Evolutionary conservation across 805 yeast genomes (phyloP), one percentile per base, ranked within the genome.

Genomic region (Myxozyma neglecta): DNA sequence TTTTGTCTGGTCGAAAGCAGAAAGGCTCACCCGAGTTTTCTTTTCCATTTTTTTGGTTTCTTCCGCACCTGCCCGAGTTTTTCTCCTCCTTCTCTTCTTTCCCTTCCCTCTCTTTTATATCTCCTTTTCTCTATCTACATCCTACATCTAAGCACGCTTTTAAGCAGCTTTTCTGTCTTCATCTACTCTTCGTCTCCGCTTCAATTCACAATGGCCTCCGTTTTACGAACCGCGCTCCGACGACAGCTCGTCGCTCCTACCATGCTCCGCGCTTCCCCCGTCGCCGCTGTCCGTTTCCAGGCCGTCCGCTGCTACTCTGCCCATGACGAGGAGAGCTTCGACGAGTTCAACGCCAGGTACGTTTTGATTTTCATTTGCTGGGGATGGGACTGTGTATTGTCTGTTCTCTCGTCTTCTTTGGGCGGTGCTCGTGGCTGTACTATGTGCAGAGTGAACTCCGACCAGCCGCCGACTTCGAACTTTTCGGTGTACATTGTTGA

Each of bases 261-360:
- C 14, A 35, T 11, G 42, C 43, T 48, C 18, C 53, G 44, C 35
- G 36, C 42, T 40, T 29, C 32, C 48, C 42, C 24, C 16, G 59
- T 44, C 53, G 47, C 60, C 39, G 65, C 65, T 66, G 62, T 61
- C 68, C 59, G 64, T 65, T 13, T 60, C 64, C 35, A 60, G 47
- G 64, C 56, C 58, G 70, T 78, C 61, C 85, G 97, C 85, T 81
- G 81, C 72, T 91, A 89, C 83, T 88, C 80, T 61, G 86, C 81
- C 70, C 96, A 89, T 75, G 89, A 87, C 69, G 96, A 89, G 76
- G 97, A 91, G 81, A 85, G 96, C 57, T 92, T 89, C 69, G 97
- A 91, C 80, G 97, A 92, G 80, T 91, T 90, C 83, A 90, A 96
- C 57, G 82, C 83, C 66, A 83, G 90, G 87, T 85, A 82, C 67